phyloP scores from a whole-genome alignment of 331 rosid species.

The Dryas integrifolia region DNA sequence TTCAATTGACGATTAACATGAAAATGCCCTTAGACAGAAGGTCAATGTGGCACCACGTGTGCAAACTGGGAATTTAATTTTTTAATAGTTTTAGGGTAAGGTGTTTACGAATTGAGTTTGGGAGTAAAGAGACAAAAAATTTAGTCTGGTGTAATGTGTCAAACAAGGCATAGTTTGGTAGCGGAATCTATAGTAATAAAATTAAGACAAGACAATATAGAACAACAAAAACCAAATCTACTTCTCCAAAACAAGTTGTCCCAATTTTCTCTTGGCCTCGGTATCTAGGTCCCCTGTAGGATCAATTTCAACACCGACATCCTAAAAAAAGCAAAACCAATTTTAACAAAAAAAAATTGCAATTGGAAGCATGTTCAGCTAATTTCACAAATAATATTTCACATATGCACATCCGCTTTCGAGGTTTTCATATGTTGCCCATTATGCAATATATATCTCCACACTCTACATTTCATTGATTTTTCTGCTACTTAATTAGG shows the following conservation, averaged over 20 bases:
- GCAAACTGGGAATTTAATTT: too few species aligned
- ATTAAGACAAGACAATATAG: not conserved
- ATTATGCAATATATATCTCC: too few species aligned
- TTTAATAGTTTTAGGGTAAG: too few species aligned
- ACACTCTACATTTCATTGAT: too few species aligned
- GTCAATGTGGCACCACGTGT: too few species aligned
- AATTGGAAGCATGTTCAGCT: conserved; percentile 19
- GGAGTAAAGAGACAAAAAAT: too few species aligned
- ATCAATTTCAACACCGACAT: conserved; percentile 74
- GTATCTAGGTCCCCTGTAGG: conserved; percentile 89
- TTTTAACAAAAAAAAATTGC: not conserved
- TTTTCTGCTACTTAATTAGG: not conserved
- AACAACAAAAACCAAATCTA: conserved; percentile 21
- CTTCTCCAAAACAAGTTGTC: conserved; percentile 84
- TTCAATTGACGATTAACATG: too few species aligned
- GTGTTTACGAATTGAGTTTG: too few species aligned
- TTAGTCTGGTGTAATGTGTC: too few species aligned
- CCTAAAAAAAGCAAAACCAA: conserved; percentile 44
- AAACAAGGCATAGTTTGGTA: not conserved
- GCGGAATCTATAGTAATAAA: not conserved
- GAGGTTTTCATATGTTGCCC: not conserved
- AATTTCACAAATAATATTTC: not conserved
- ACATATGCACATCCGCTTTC: not conserved
- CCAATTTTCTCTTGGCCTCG: conserved; percentile 79
- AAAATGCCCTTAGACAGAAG: too few species aligned